phyloP scores from a whole-genome alignment of 345 rosid species.

The Noccaea caerulescens region DNA sequence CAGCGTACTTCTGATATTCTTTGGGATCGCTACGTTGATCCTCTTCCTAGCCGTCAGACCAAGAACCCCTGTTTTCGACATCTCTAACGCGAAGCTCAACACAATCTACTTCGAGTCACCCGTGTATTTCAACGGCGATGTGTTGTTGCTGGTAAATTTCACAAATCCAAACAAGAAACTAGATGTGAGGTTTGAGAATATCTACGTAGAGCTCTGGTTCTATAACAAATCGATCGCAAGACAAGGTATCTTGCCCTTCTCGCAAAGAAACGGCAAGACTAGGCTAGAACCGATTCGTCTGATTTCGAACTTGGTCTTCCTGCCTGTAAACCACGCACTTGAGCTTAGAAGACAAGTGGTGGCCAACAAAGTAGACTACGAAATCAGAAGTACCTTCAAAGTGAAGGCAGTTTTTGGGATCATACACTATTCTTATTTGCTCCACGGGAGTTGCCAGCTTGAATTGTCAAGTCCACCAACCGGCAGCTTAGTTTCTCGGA shows the following conservation, averaged over 20 bases:
- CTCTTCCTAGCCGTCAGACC: conserved; percentile 69
- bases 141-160: conserved; percentile 66
- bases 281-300: conserved; percentile 63
- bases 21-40: conserved; percentile 77
- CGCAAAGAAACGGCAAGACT: conserved; percentile 56
- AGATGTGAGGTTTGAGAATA: conserved; percentile 62
- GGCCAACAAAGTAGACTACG: conserved; percentile 60
- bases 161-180: conserved; percentile 81
- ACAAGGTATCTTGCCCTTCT: conserved; percentile 69
- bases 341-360: conserved; percentile 76
- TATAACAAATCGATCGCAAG: conserved; percentile 57
- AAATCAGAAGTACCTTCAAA: conserved; percentile 65
- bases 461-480: conserved; percentile 75
- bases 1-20: conserved; percentile 73
- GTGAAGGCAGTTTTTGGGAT: conserved; percentile 74
- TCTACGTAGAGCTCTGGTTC: conserved; percentile 69
- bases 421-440: conserved; percentile 73
- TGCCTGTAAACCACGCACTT: conserved; percentile 61
- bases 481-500: conserved; percentile 62
- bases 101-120: conserved; percentile 79
- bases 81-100: conserved; percentile 70
- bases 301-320: conserved; percentile 73
- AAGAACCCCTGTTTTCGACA: conserved; percentile 71
- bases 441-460: conserved; percentile 75
- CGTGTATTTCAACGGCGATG: conserved; percentile 75